Conservation (phyloP, 2,329 filamentous ascomycete species). For the Fusarium continuum region DNA sequence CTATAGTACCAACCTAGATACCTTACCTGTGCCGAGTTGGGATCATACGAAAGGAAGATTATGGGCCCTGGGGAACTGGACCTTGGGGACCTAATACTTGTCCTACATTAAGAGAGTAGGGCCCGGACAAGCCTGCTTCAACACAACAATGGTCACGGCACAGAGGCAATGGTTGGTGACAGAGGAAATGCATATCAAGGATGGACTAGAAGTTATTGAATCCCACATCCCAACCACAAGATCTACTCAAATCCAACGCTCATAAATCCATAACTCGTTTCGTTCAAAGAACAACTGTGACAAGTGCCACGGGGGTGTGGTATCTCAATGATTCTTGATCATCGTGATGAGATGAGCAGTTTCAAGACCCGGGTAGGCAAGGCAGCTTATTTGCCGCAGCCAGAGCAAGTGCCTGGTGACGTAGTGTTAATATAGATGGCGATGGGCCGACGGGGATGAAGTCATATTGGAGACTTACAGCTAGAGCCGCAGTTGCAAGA, state of each 20-base stretch:
- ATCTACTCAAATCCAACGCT: conserved; percentile 10
- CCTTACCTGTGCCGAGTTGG: too few relatives aligned
- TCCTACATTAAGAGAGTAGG: neutral
- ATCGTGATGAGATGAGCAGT: conserved; percentile 20
- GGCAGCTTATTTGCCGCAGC: conserved; percentile 45
- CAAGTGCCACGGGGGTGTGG: conserved; percentile 13
- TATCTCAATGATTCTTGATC: conserved; percentile 26
- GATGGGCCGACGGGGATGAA: neutral
- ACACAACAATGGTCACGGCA: neutral
- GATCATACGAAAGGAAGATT: neutral
- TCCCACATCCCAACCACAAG: conserved; percentile 26
- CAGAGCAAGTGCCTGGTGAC: conserved; percentile 46
- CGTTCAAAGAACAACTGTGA: conserved; percentile 23
- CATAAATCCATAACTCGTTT: conserved; percentile 18
- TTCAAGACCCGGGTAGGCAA: neutral
- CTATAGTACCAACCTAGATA: too few relatives aligned
- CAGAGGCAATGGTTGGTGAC: neutral
- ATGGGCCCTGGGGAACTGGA: neutral
- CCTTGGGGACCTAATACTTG: neutral
- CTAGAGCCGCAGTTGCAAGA: conserved; percentile 50
- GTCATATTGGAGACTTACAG: conserved; percentile 44
- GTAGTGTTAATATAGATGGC: conserved; percentile 15
- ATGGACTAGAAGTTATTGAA: conserved; percentile 33
- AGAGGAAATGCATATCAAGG: conserved; percentile 30
- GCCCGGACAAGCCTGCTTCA: neutral